phyloP scores from a whole-genome alignment of 1,139 yeast genomes.

The Yamadazyma friedrichii region DNA sequence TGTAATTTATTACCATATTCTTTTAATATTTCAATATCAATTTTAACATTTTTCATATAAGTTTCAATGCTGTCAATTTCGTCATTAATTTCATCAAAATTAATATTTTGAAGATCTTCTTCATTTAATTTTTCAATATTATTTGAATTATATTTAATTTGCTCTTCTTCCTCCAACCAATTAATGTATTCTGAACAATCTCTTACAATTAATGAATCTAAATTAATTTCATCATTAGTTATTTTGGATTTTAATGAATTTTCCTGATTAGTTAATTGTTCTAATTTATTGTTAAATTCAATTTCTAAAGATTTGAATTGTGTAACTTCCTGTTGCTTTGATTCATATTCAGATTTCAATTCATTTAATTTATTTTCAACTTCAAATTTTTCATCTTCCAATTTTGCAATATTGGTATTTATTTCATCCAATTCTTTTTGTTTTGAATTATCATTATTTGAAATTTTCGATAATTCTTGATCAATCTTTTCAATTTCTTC shows the following conservation, averaged over 20 bases:
- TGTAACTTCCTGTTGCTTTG: slow-evolving; percentile 52
- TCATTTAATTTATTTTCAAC: slow-evolving; percentile 36
- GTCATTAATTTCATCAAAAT: slow-evolving; percentile 48
- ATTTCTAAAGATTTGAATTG: slow-evolving; percentile 67
- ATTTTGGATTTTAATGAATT: slow-evolving; percentile 41
- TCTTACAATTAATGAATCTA: slow-evolving; percentile 45
- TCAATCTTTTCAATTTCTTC: slow-evolving; percentile 31
- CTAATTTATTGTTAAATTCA: slow-evolving; percentile 64
- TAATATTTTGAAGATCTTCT: slow-evolving; percentile 52
- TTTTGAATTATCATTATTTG: slow-evolving; percentile 33
- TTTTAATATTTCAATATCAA: slow-evolving; percentile 72
- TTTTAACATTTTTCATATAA: slow-evolving; percentile 55
- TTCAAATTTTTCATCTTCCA: slow-evolving; percentile 30
- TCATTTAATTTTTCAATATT: slow-evolving; percentile 43
- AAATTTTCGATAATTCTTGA: slow-evolving; percentile 28
- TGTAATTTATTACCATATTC: slow-evolving; percentile 69
- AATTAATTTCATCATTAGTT: slow-evolving; percentile 33
- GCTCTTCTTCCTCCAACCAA: slow-evolving; percentile 48
- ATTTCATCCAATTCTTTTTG: slow-evolving; percentile 31
- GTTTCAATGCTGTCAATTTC: slow-evolving; percentile 59
- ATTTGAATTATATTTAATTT: slow-evolving; percentile 31
- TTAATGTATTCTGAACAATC: slow-evolving; percentile 50
- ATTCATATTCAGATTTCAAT: slow-evolving; percentile 48
- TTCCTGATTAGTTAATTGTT: slow-evolving; percentile 48
- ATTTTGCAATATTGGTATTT: slow-evolving; percentile 23